A percentile compares a stretch with the other conserved stretches of the same genome.
phyloP scores from a whole-genome alignment of 2,329 filamentous ascomycete genomes.

The Pseudopyricularia javanii region DNA sequence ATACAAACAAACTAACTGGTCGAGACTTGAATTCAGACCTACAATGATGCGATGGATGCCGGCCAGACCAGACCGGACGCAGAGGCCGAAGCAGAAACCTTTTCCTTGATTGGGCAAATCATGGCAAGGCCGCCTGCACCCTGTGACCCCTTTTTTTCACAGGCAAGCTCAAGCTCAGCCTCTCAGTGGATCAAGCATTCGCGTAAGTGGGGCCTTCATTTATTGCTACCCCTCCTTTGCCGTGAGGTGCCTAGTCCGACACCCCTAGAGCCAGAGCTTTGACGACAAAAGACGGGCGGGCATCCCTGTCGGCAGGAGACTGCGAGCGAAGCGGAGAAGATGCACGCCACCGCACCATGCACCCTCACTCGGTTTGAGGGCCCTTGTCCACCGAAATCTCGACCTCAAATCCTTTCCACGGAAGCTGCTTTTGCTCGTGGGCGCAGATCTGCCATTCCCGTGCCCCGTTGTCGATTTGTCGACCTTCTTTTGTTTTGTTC shows the following conservation, averaged over 20 bases:
- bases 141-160: conserved; percentile 2
- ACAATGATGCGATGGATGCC: not conserved
- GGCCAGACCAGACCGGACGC: not conserved
- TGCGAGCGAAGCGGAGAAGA: not conserved
- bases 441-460: not conserved
- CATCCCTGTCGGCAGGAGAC: not conserved
- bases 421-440: no score
- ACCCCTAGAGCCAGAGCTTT: not conserved
- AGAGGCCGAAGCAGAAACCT: not conserved
- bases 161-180: conserved; percentile 1
- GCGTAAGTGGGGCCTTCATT: conserved; percentile 1
- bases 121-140: not conserved
- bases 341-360: not conserved
- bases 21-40: not conserved
- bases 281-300: not conserved
- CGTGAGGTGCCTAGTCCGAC: not conserved
- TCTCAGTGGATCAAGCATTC: conserved; percentile 1
- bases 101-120: not conserved
- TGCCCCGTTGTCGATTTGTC: not conserved
- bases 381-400: not conserved
- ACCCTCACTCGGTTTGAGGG: no score
- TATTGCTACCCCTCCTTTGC: conserved; percentile 2
- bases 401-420: not conserved
- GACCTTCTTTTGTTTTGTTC: not conserved
- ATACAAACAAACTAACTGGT: no score